A percentile compares a stretch with the other conserved stretches of the same genome.
These are phyloP conservation scores for Fusarium nelsonii DNA, from an alignment of 2,329 filamentous ascomycete genomes.

Conservation along the genomic window DNA sequence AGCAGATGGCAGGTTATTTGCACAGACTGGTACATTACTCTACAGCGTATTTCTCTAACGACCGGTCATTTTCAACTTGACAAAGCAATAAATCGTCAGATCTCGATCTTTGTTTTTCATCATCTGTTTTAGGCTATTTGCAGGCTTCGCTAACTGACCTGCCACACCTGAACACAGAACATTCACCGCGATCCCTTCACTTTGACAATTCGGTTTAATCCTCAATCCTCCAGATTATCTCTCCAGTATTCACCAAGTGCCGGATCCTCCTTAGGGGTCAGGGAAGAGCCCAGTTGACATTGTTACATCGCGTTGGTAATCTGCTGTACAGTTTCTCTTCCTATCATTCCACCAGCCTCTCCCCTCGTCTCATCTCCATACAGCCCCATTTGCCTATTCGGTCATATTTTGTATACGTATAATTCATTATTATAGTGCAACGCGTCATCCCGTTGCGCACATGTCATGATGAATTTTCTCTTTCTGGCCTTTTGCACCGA, in stretches of 20 bases:
- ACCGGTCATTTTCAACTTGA: constrained; percentile 17
- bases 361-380: constrained; percentile 41
- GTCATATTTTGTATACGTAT: constrained; percentile 21
- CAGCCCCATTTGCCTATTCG: constrained; percentile 38
- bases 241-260: constrained; percentile 30
- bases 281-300: constrained; percentile 38
- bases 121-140: constrained; percentile 10
- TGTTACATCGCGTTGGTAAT: constrained; percentile 40
- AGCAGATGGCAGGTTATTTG: constrained; percentile 22
- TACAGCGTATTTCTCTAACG: constrained; percentile 12
- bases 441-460: constrained; percentile 36
- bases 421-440: constrained; percentile 24
- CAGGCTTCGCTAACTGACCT: constrained; percentile 1
- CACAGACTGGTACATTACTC: constrained; percentile 7
- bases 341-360: constrained; percentile 29
- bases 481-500: neutral
- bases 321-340: constrained; percentile 19
- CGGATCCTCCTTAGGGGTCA: constrained; percentile 38
- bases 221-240: constrained; percentile 24
- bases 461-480: constrained; percentile 27
- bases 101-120: constrained; percentile 26
- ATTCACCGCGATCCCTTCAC: constrained; percentile 16
- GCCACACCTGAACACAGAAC: constrained; percentile 22
- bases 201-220: neutral
- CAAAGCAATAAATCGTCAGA: constrained; percentile 8